Conservation (phyloP, 2,329 filamentous ascomycete species). For the Exophiala mesophila region DNA sequence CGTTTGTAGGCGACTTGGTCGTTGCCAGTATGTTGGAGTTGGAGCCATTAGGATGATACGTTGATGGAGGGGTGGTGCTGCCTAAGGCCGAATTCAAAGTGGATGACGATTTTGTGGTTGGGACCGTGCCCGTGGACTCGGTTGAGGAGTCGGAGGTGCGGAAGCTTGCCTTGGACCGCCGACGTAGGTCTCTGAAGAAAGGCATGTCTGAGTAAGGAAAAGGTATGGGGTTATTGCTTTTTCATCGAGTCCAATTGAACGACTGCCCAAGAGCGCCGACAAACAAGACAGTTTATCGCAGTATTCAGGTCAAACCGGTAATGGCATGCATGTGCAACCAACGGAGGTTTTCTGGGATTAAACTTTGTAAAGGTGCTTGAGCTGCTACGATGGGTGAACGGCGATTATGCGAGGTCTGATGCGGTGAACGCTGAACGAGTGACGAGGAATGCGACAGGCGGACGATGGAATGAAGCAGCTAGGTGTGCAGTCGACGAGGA, state of each 20-base stretch:
- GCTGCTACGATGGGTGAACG: no score
- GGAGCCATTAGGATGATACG: conserved; percentile 61
- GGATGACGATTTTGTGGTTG: conserved; percentile 59
- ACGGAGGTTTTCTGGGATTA: no score
- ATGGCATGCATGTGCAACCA: conserved; percentile 21
- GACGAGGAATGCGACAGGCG: no score
- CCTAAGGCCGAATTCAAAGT: conserved; percentile 58
- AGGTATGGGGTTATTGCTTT: neutral
- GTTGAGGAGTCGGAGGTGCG: conserved; percentile 60
- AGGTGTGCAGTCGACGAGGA: no score
- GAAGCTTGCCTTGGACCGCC: conserved; percentile 71
- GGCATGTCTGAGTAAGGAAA: conserved; percentile 36
- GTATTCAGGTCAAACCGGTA: conserved; percentile 13
- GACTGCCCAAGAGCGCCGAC: no score
- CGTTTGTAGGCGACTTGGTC: conserved; percentile 45
- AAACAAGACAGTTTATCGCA: no score
- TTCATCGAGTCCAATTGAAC: neutral
- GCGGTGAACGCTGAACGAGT: no score
- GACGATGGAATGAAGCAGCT: no score
- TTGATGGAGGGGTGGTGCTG: conserved; percentile 70
- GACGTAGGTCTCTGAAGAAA: conserved; percentile 71
- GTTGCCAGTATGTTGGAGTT: conserved; percentile 54
- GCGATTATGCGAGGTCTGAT: no score
- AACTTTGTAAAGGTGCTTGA: no score
- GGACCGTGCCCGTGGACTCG: conserved; percentile 56